Conservation (phyloP, 148 eudicot species). For the Hydrangea macrophylla region DNA sequence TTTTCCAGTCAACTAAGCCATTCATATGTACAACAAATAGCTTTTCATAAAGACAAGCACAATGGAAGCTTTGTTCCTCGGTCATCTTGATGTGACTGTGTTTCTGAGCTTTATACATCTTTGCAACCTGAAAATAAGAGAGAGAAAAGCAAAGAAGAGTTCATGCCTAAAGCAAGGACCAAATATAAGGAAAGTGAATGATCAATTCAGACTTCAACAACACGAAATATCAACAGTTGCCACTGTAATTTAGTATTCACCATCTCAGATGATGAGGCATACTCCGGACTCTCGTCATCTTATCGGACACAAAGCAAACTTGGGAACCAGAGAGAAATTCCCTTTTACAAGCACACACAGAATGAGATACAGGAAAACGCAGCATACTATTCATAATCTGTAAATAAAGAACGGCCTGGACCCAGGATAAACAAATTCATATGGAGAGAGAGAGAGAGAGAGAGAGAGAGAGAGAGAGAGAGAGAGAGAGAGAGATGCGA, state of each 20-base stretch:
- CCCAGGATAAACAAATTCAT: background rate
- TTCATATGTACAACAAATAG: background rate
- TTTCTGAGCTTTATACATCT: conserved; percentile 71
- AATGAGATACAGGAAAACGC: background rate
- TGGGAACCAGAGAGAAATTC: conserved; percentile 92
- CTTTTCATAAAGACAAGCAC: background rate
- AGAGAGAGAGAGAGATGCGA: too few relatives aligned
- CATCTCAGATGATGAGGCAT: conserved; percentile 85
- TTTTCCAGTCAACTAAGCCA: background rate
- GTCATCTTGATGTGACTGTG: conserved; percentile 61
- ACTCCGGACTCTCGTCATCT: conserved; percentile 84
- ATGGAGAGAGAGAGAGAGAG: too few relatives aligned
- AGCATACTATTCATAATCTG: background rate
- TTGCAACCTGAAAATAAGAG: conserved; percentile 64
- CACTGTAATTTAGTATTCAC: conserved; percentile 33
- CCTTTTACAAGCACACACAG: conserved; percentile 33
- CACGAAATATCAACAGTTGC: background rate
- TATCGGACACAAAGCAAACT: conserved; percentile 77
- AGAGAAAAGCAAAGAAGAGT: background rate
- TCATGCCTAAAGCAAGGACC: background rate
- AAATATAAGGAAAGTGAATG: background rate
- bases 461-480: too few relatives aligned
- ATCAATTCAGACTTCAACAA: background rate
- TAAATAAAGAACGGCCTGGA: background rate
- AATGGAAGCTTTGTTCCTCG: conserved; percentile 23